A percentile compares a stretch with the other conserved stretches of the same genome.
Conservation (phyloP, 441 rosid genomes). For the Syzygium malaccense region DNA sequence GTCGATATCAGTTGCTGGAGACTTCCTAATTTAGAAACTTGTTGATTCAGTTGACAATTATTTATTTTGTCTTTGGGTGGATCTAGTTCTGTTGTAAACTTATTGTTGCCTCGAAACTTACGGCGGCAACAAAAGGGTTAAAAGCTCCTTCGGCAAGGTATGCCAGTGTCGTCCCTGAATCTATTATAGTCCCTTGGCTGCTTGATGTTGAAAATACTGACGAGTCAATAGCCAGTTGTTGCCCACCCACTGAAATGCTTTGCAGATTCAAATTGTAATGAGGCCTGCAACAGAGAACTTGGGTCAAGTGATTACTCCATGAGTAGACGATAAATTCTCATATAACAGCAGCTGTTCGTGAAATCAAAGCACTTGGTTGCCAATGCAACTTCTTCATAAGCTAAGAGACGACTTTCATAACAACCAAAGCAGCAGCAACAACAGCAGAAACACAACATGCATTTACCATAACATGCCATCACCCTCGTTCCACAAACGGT, state of each 20-base stretch:
- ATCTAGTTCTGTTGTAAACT: not conserved
- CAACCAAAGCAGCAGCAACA: not conserved
- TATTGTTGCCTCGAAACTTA: slow-evolving; percentile 27
- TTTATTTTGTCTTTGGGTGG: not conserved
- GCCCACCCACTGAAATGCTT: slow-evolving; percentile 81
- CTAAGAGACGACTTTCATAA: not conserved
- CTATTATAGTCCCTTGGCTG: slow-evolving; percentile 81
- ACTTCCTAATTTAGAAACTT: not conserved
- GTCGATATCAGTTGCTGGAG: not conserved
- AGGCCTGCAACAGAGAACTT: slow-evolving; percentile 47
- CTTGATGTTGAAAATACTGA: slow-evolving; percentile 69
- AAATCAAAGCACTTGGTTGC: not conserved
- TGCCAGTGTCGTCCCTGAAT: slow-evolving; percentile 95
- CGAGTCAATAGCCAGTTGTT: slow-evolving; percentile 47
- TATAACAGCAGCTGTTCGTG: not conserved
- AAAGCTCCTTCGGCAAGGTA: slow-evolving; percentile 84
- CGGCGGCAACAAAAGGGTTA: slow-evolving; percentile 61
- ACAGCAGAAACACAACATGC: not conserved
- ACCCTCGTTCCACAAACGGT: not conserved
- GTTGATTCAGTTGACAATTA: not conserved
- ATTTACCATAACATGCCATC: not conserved
- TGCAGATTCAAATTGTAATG: slow-evolving; percentile 88
- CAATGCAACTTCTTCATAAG: not conserved
- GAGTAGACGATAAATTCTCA: not conserved
- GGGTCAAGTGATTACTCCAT: not conserved